phyloP scores from a whole-genome alignment of 192 early-diverging fungal species.

The Coemansia guatemalensis region DNA sequence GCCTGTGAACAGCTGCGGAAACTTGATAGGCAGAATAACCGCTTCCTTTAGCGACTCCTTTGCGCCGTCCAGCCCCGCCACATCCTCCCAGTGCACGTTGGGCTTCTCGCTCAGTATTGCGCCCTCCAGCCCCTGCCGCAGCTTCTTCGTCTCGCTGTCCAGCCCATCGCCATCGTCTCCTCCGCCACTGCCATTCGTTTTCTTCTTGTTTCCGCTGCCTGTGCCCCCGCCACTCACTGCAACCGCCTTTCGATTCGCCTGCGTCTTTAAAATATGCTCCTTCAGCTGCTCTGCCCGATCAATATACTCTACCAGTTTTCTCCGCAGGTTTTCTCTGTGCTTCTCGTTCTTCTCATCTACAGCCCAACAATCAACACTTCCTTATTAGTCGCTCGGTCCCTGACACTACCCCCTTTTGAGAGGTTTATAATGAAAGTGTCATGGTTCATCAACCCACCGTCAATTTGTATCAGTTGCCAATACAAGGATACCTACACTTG shows the following conservation, averaged over 20 bases:
- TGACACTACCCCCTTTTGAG: no score
- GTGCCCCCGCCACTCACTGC: slow-evolving; percentile 55
- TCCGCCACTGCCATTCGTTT: slow-evolving; percentile 27
- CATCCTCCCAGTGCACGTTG: slow-evolving; percentile 95
- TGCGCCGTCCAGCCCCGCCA: slow-evolving; percentile 92
- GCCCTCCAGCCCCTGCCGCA: slow-evolving; percentile 64
- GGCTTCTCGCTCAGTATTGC: slow-evolving; percentile 96
- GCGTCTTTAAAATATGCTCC: slow-evolving; percentile 72
- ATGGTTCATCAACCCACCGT: no score
- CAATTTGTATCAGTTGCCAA: no score
- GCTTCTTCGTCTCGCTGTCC: slow-evolving; percentile 81
- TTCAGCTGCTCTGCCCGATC: slow-evolving; percentile 93
- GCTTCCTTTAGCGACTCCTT: slow-evolving; percentile 98
- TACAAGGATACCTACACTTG: slow-evolving; percentile 62
- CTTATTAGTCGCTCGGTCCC: slow-evolving; percentile 37
- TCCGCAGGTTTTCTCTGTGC: slow-evolving; percentile 78
- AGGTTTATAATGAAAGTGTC: no score
- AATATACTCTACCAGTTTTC: slow-evolving; percentile 91
- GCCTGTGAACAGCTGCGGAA: slow-evolving; percentile 93
- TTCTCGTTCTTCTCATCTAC: slow-evolving; percentile 91
- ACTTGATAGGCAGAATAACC: slow-evolving; percentile 96
- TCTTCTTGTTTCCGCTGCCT: slow-evolving; percentile 42
- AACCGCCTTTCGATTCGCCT: slow-evolving; percentile 64
- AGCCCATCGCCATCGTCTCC: slow-evolving; percentile 56
- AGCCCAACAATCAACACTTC: background rate